Base-by-base conservation (phyloP, 2,329 filamentous ascomycete genomes). In the Leptographium lundbergii region DNA sequence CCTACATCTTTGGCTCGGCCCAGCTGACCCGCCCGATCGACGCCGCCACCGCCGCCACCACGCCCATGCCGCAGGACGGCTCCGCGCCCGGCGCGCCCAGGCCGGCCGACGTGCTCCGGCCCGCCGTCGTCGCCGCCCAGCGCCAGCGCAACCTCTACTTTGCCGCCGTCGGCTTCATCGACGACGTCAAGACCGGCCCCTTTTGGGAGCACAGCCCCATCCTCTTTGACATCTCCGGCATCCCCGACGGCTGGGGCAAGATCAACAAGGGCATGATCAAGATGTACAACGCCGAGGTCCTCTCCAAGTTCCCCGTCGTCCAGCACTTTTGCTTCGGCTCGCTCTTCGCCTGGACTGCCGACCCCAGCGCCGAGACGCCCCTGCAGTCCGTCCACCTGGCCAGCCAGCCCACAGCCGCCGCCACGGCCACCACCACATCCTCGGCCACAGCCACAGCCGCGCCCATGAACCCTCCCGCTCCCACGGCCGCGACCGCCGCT, bases 251-350 rank as follows among this genome's bases (percentile, higher is more conserved):
- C n/a, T 99, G 94, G 94, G 94, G 88, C 42, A 99, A 99, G 76
- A 96, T 99, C 68, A 97, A 99, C 73, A 91, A 91, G 77, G 94
- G 94, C 57, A 97, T 99, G 94, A 84, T 99, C 67, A 99, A 97
- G 73, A 99, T 99, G 94, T 99, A 92, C 75, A 91, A 95, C 65
- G 94, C 89, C 22, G 94, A 99, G 74, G 94, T 99, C 3, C 77
- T 99, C 17, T 89, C 88, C 47, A 99, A 99, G 71, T 96, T 96
- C 68, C 94, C 94, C 3, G 94, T 99, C 3, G 90, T 99, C n/a
- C 94, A 99, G 72, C 94, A 99, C 72, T 97, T 94, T 65, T 82
- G 80, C 3, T 92, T 94, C 65, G 89, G 89, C 29, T 87, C 85
- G 6, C 74, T 94, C n/a, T 90, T 92, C 68, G 82, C 80, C 45